Evolutionary conservation across 2,329 filamentous ascomycete genomes (phyloP), one percentile per base, ranked within the genome.

Genomic region (Aspergillus floridensis): DNA sequence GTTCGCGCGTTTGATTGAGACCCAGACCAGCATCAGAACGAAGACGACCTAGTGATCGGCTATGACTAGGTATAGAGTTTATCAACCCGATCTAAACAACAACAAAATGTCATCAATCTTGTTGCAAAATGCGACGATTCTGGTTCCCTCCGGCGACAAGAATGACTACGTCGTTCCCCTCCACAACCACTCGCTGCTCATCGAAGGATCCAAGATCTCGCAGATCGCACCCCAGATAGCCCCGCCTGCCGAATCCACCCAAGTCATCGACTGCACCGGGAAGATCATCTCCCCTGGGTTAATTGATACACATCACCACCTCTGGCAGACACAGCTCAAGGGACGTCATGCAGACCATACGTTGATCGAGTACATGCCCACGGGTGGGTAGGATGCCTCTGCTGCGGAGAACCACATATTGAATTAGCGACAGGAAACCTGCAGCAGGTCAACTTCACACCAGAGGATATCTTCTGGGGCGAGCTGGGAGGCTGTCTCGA

Each of bases 391-490:
- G 10, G 3, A 21, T 14, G n/a, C 12, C 48, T 24, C 19, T 21
- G 26, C 26, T 29, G 10, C 21, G 16, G 5, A 5, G 16, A 4
- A 49, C 2, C 6, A 8, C 12, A 32, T 55, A 49, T 38, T 35
- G 10, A n/a, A 48, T 22, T 4, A 41, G 21, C 16, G 8, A 1
- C 35, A 66, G 66, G 64, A 11, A 65, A 66, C n/a, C 52, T 65
- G 41, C 64, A 66, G 52, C 44, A 56, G 48, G 46, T 58, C 24
- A 64, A 65, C 38, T 79, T 77, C 61, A 66, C 61, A 4, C 66
- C 76, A 2, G 69, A 77, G 2, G 82, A 84, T 58, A 66, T 81
- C 3, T 82, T 80, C 66, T 80, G 79, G 74, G 78, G 78, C n/a
- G 67, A 68, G 35, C 58, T 71, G 2, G 64, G 51, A 10, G 68